Conservation (phyloP, 495 filamentous ascomycete species). For the Talaromyces thailandensis region DNA sequence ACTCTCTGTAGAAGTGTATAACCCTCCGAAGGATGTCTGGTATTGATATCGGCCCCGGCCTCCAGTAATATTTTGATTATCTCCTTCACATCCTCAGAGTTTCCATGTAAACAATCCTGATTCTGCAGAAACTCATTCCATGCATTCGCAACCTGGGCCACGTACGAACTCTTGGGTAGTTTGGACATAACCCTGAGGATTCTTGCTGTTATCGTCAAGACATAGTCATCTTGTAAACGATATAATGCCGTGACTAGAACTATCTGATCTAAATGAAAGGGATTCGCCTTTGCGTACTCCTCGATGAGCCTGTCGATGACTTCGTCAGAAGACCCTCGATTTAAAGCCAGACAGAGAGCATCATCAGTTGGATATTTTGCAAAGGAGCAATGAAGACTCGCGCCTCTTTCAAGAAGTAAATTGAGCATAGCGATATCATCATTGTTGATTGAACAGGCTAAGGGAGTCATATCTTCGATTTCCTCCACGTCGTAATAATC, state of each 20-base stretch:
- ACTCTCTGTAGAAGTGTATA: slow-evolving; percentile 20
- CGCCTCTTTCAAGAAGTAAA: background rate
- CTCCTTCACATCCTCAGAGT: too few species aligned
- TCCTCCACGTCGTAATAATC: background rate
- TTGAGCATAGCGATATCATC: background rate
- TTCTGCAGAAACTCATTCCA: background rate
- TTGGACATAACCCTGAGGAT: background rate
- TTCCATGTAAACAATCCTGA: background rate
- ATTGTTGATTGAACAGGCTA: background rate
- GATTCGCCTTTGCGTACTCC: background rate
- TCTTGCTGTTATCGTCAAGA: background rate
- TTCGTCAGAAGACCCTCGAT: background rate
- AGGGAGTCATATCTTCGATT: background rate
- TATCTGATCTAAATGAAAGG: background rate
- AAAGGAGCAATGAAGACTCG: background rate
- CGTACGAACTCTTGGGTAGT: background rate
- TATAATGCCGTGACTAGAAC: background rate
- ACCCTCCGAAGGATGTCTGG: slow-evolving; percentile 5
- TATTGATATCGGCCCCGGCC: slow-evolving; percentile 18
- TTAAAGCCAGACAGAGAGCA: background rate
- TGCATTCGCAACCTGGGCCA: background rate
- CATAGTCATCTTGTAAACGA: background rate
- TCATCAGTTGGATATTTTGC: background rate
- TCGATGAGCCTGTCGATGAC: background rate
- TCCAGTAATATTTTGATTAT: background rate